Percentiles rank a stretch among this genome's conserved stretches.
phyloP scores from a whole-genome alignment of 2,329 filamentous ascomycete genomes.

The Calonectria hawksworthii region DNA sequence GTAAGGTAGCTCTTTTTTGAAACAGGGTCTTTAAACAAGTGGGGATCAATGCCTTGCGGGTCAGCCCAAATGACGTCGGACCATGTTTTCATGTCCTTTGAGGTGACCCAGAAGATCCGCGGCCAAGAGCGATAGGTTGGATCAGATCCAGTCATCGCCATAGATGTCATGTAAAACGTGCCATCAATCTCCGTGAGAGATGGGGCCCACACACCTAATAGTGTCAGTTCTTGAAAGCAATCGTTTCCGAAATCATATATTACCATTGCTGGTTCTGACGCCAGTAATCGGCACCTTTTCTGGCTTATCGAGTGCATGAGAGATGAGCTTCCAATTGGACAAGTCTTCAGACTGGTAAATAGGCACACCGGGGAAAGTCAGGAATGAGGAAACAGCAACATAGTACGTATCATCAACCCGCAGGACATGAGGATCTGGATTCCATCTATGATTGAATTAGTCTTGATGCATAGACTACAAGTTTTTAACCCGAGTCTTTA shows the following conservation, averaged over 20 bases:
- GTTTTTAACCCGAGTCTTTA: background rate
- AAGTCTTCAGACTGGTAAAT: slow-evolving; percentile 25
- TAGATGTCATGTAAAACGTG: slow-evolving; percentile 37
- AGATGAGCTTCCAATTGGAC: slow-evolving; percentile 21
- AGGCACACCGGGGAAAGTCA: slow-evolving; percentile 18
- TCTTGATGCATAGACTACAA: no score
- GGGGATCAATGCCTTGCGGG: slow-evolving; percentile 27
- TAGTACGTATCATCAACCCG: slow-evolving; percentile 24
- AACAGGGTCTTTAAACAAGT: slow-evolving; percentile 31
- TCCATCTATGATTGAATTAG: slow-evolving; percentile 7
- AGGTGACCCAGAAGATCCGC: slow-evolving; percentile 42
- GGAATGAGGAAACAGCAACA: slow-evolving; percentile 21
- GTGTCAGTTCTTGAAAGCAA: background rate
- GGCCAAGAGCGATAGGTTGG: slow-evolving; percentile 56
- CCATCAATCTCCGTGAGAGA: slow-evolving; percentile 16
- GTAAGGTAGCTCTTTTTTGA: slow-evolving; percentile 35
- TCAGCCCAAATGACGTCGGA: slow-evolving; percentile 26
- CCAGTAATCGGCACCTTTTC: slow-evolving; percentile 24
- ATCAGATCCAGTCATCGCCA: slow-evolving; percentile 52
- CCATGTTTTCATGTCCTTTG: slow-evolving; percentile 35
- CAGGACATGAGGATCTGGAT: slow-evolving; percentile 19
- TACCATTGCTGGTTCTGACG: slow-evolving; percentile 5
- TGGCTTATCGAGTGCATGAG: slow-evolving; percentile 18
- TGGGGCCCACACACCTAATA: slow-evolving; percentile 25
- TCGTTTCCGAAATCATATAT: background rate